Evolutionary conservation across 1,284 basidiomycete genomes (phyloP), one percentile per base, ranked within the genome.

Genomic region (Trichosporon sp.): DNA sequence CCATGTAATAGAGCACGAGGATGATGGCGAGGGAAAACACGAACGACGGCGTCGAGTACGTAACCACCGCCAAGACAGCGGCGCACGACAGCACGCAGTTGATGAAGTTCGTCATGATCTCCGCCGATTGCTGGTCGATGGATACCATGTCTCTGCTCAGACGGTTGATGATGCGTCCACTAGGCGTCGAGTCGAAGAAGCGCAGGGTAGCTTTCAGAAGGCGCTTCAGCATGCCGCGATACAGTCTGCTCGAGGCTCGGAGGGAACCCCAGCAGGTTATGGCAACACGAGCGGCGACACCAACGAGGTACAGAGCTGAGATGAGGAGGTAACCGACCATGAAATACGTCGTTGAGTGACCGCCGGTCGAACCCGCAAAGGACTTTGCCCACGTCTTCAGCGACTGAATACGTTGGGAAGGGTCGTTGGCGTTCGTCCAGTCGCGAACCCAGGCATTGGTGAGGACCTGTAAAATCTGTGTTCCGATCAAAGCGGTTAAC

Each of bases 151-250:
- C 86, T 71, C 86, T 85, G 65, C 80, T 82, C 12, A 85, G 81
- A 8, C 87, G 81, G 73, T 88, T 88, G 70, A 87, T 80, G 73
- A 88, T 87, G 1, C 86, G 83, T 2, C 87, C 87, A 69, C 79
- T 80, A 2, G 84, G 84, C 1, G 84, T 85, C 1, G 80, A 81
- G 70, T 85, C 83, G 73, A 84, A 85, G 77, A 85, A 85, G 14
- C 80, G 74, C 79, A 84, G 82, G 63, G 79, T 81, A 2, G 83
- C 83, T 5, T 80, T 80, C n/a, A 84, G 75, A 31, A 85, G 79
- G 46, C 82, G 73, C 40, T 75, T 77, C 10, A 84, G 56, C 37
- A 84, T 73, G 21, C 76, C 70, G 4, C 76, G 73, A 69, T 84
- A 85, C 64, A 84, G 71, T 1, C 69, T 66, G 31, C 71, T 70